Conservation (phyloP, 352 stramenopile species). For the Phytophthora sp. region DNA sequence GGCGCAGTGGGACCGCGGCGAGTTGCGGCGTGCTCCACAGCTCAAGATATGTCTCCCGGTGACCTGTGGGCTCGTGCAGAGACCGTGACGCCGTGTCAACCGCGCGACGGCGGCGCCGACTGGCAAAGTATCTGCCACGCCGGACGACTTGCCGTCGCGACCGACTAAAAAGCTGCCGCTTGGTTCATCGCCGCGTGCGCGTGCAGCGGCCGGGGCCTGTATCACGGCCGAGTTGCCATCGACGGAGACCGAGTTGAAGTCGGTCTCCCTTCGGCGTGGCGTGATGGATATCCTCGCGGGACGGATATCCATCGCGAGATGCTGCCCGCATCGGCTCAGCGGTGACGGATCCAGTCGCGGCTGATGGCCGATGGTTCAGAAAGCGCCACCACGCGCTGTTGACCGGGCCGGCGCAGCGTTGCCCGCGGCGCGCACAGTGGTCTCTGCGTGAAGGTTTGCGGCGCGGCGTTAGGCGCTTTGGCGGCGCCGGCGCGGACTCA, state of each 20-base stretch:
- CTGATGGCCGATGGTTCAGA: too few species aligned
- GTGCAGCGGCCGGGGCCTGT: not conserved
- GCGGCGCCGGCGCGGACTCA: too few species aligned
- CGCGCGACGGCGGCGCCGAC: constrained; percentile 1
- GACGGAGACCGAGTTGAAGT: not conserved
- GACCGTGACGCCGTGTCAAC: constrained; percentile 11
- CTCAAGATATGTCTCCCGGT: not conserved
- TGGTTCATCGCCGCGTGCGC: not conserved
- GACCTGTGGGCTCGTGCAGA: constrained; percentile 9
- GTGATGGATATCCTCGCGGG: too few species aligned
- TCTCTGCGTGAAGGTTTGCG: not conserved
- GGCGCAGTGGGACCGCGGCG: constrained; percentile 14
- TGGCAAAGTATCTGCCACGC: not conserved
- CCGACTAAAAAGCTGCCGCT: not conserved
- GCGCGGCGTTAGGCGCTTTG: constrained; percentile 7
- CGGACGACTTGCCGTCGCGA: not conserved
- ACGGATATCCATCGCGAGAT: too few species aligned
- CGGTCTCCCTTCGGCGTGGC: too few species aligned
- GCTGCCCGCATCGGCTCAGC: too few species aligned
- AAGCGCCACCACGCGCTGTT: constrained; percentile 8
- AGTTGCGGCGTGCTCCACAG: constrained; percentile 17
- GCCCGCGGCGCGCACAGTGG: constrained; percentile 3
- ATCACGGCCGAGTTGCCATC: not conserved
- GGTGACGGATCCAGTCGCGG: too few species aligned
- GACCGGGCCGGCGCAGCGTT: constrained; percentile 4